These are phyloP conservation scores for Leishmania tropica DNA, from an alignment of 208 protist genomes.

Conservation along the genomic window DNA sequence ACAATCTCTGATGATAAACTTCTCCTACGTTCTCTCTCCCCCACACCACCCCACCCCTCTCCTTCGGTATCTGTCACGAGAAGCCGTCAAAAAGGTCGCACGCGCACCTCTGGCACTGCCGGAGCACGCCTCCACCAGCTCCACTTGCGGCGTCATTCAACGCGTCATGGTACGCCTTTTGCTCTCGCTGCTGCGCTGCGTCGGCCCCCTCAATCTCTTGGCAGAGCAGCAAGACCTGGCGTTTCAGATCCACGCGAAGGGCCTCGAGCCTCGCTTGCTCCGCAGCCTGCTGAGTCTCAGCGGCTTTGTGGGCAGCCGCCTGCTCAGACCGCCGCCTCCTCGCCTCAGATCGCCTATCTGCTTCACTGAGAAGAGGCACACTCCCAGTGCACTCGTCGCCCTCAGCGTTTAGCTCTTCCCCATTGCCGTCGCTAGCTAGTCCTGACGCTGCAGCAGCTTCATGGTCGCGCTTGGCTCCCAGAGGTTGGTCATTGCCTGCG, in stretches of 20 bases:
- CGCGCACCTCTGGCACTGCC: background rate
- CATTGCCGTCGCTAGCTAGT: background rate
- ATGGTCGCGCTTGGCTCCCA: too few species aligned
- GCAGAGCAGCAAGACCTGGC: slow-evolving; percentile 34
- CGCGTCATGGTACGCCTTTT: slow-evolving; percentile 30
- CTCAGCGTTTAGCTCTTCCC: background rate
- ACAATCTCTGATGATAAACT: background rate
- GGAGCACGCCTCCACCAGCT: background rate
- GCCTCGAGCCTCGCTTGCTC: slow-evolving; percentile 7
- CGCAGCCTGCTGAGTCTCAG: background rate
- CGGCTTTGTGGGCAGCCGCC: slow-evolving; percentile 7
- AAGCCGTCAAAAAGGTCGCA: slow-evolving; percentile 1
- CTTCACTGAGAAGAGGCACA: background rate
- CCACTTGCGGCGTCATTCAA: slow-evolving; percentile 30
- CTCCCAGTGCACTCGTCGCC: background rate
- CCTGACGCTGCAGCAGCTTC: background rate
- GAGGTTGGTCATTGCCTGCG: background rate
- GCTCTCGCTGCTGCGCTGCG: slow-evolving; percentile 41
- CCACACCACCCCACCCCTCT: background rate
- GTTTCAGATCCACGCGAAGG: slow-evolving; percentile 33
- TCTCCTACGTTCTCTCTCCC: background rate
- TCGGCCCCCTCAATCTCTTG: slow-evolving; percentile 47
- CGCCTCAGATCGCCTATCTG: background rate
- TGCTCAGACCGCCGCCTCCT: slow-evolving; percentile 1
- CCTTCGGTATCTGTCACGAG: background rate